These are phyloP conservation scores for Pachysolen tannophilus DNA, from an alignment of 805 yeast genomes.

Conservation along the genomic window DNA sequence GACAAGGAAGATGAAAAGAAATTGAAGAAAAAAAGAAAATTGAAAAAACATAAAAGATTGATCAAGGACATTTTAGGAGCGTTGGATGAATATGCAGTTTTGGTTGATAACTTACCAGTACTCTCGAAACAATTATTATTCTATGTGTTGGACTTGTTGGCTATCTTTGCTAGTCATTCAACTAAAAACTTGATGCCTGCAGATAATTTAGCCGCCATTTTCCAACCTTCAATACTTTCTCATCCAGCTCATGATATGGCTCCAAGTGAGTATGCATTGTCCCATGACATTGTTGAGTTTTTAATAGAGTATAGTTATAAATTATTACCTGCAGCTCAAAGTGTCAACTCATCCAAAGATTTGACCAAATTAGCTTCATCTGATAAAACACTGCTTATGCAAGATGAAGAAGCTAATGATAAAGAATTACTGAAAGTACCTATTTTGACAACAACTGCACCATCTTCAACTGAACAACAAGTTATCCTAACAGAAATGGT, in stretches of 20 bases:
- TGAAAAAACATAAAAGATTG: constrained; percentile 43
- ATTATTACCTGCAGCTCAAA: constrained; percentile 45
- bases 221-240: constrained; percentile 92
- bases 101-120: constrained; percentile 67
- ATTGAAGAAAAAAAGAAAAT: constrained; percentile 27
- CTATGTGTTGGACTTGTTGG: constrained; percentile 78
- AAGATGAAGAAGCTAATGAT: too few relatives aligned
- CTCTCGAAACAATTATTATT: constrained; percentile 75
- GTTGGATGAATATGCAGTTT: constrained; percentile 57
- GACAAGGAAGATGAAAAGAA: constrained; percentile 1
- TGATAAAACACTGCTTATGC: too few relatives aligned
- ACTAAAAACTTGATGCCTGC: constrained; percentile 85
- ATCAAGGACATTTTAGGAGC: constrained; percentile 62
- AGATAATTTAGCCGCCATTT: constrained; percentile 87
- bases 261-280: constrained; percentile 84
- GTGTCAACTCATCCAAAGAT: constrained; percentile 5
- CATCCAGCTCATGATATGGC: constrained; percentile 91
- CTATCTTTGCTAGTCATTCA: constrained; percentile 76
- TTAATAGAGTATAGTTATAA: constrained; percentile 80
- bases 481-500: neutral
- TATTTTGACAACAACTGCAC: neutral
- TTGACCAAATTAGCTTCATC: too few relatives aligned
- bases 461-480: neutral
- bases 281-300: constrained; percentile 82
- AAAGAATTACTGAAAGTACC: neutral